Percentiles rank a stretch among this genome's conserved stretches.
phyloP scores from a whole-genome alignment of 2,329 filamentous ascomycete species.

The Penicillium concentricum region DNA sequence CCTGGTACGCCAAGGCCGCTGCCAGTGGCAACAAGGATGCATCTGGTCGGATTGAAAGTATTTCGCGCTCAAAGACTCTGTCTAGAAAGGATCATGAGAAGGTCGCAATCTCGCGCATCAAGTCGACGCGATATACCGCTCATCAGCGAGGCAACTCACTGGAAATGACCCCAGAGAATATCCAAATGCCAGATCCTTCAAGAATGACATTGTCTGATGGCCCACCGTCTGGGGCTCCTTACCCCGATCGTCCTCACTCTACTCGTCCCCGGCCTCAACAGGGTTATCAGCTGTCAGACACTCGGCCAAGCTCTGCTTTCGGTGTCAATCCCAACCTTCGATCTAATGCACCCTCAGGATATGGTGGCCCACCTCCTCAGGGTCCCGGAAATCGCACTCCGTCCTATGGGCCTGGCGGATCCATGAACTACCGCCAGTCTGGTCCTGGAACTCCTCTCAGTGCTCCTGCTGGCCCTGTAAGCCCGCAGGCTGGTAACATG shows the following conservation, averaged over 20 bases:
- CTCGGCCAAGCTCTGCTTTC: slow-evolving; percentile 48
- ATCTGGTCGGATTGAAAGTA: slow-evolving; percentile 73
- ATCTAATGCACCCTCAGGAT: slow-evolving; percentile 36
- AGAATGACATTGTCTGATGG: slow-evolving; percentile 40
- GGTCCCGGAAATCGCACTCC: slow-evolving; percentile 25
- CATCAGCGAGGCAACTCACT: slow-evolving; percentile 47
- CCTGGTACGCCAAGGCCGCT: slow-evolving; percentile 88
- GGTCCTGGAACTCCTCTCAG: slow-evolving; percentile 33
- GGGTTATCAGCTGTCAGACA: slow-evolving; percentile 37
- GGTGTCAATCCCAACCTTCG: slow-evolving; percentile 50
- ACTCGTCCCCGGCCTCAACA: slow-evolving; percentile 36
- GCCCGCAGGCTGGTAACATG: slow-evolving; percentile 28
- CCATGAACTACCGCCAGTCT: slow-evolving; percentile 36
- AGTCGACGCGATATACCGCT: slow-evolving; percentile 68
- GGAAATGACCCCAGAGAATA: slow-evolving; percentile 42
- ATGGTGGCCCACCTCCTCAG: slow-evolving; percentile 25
- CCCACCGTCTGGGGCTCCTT: slow-evolving; percentile 41
- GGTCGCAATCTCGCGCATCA: slow-evolving; percentile 84
- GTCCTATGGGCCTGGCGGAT: slow-evolving; percentile 31
- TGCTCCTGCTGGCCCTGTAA: slow-evolving; percentile 27
- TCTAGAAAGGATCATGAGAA: slow-evolving; percentile 92
- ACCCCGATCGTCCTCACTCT: slow-evolving; percentile 39
- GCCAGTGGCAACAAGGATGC: slow-evolving; percentile 93
- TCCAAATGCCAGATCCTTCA: slow-evolving; percentile 52
- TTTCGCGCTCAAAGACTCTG: slow-evolving; percentile 77